Evolutionary conservation across 345 rosid species (phyloP), one percentile per base, ranked within the genome.

Genomic region (Draba incana): DNA sequence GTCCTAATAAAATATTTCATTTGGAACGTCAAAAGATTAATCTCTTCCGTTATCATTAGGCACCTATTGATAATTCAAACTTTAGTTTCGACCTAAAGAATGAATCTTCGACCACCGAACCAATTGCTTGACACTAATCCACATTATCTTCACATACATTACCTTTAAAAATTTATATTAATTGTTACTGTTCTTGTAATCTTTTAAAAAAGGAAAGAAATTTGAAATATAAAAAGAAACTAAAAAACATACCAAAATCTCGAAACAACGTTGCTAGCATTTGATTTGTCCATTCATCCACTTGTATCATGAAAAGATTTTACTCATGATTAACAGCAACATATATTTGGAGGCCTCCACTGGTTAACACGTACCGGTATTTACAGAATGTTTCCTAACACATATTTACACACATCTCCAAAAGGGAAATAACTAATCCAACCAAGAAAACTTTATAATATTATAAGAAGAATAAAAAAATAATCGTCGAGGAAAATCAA

Each of bases 351-450:
- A 63, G 31, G 64, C 64, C 51, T 48, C 64, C 35, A 55, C n/a
- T 16, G 30, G 52, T 72, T 64, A 56, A 64, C 76, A 72, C 70
- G 70, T 72, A 72, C 70, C 39, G 38, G 37, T 1, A 57, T 13
- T 15, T 46, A 15, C 42, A 30, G 54, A 53, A 62, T 14, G 30
- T 2, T 45, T 61, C 42, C 42, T 45, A 62, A 30, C 54, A 62
- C 10, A 59, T 10, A 51, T 6, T 51, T 53, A 35, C 39, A 33
- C 39, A 35, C 8, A 53, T 46, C 66, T 45, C 48, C 48, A 24
- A 68, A 46, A 4, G 3, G 4, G 24, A 58, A 16, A 49, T 69
- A 14, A 33, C 37, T 33, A 33, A 57, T 51, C 25, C 27, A 41
- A 42, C 10, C 30, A 23, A 47, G 20, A 20, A 56, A 49, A 64